These are phyloP conservation scores for Flammula alnicola DNA, from an alignment of 1,284 basidiomycete genomes.

Conservation along the genomic window DNA sequence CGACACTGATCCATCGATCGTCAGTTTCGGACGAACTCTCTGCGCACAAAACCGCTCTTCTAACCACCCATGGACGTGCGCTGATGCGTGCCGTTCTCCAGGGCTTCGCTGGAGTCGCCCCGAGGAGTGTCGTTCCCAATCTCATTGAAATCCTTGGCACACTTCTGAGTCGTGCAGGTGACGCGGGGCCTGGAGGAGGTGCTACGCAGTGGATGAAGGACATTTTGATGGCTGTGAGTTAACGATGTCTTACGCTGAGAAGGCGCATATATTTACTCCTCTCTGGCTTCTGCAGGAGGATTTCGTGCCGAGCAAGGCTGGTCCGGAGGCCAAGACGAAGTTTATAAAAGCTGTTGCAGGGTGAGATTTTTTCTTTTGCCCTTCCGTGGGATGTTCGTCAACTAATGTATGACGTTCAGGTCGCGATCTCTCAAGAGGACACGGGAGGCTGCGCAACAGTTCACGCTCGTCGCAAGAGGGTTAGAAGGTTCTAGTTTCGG, in stretches of 20 bases:
- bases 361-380: conserved; percentile 45
- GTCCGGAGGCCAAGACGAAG: conserved; percentile 72
- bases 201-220: conserved; percentile 66
- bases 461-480: conserved; percentile 74
- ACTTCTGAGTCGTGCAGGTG: conserved; percentile 55
- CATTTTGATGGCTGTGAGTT: conserved; percentile 70
- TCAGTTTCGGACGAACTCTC: conserved; percentile 57
- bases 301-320: conserved; percentile 68
- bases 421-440: conserved; percentile 68
- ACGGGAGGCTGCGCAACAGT: conserved; percentile 77
- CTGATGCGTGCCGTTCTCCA: conserved; percentile 75
- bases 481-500: conserved; percentile 79
- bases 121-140: conserved; percentile 82
- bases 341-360: conserved; percentile 76
- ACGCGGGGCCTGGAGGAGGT: conserved; percentile 52
- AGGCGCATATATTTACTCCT: conserved; percentile 6
- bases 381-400: background rate
- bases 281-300: conserved; percentile 48
- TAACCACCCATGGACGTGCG: conserved; percentile 66
- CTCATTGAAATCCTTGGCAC: conserved; percentile 79
- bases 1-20: conserved; percentile 65
- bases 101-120: conserved; percentile 82
- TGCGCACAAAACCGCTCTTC: conserved; percentile 51
- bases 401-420: conserved; percentile 36
- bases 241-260: background rate